phyloP scores from a whole-genome alignment of 2,329 filamentous ascomycete genomes.

The Cladosporium oxysporum region DNA sequence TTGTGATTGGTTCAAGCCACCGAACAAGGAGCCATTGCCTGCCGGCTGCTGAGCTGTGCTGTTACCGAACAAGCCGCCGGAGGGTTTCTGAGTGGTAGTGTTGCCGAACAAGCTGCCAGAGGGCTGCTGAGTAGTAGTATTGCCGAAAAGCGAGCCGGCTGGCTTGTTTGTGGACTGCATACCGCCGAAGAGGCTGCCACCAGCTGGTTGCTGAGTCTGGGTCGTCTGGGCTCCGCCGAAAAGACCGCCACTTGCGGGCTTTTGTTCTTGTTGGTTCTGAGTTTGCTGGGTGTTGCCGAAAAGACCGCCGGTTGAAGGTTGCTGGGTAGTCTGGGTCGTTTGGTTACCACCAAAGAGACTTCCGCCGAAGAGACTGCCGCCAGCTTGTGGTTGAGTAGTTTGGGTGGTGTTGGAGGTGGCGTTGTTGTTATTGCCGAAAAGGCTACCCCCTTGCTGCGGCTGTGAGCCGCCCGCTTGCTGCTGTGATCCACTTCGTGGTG shows the following conservation, averaged over 20 bases:
- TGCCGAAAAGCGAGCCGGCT: constrained; percentile 3
- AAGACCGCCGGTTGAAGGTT: constrained; percentile 30
- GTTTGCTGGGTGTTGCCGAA: constrained; percentile 38
- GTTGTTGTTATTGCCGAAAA: constrained; percentile 31
- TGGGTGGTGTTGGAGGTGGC: constrained; percentile 23
- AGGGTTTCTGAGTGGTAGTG: constrained; percentile 24
- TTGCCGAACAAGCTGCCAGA: constrained; percentile 32
- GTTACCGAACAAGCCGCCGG: constrained; percentile 17
- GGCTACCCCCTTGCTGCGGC: constrained; percentile 24
- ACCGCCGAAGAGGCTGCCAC: constrained; percentile 26
- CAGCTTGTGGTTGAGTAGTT: constrained; percentile 29
- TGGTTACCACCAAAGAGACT: constrained; percentile 33
- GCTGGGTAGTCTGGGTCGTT: constrained; percentile 1
- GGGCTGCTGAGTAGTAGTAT: constrained; percentile 1
- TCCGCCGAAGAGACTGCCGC: constrained; percentile 36
- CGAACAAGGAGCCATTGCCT: constrained; percentile 21
- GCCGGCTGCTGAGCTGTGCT: constrained; percentile 5
- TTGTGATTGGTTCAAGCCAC: constrained; percentile 29
- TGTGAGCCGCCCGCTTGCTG: constrained; percentile 25
- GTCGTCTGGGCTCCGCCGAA: constrained; percentile 21
- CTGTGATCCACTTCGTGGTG: constrained; percentile 19
- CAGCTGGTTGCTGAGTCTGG: constrained; percentile 21
- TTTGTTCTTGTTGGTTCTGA: constrained; percentile 33
- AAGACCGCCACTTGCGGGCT: constrained; percentile 21
- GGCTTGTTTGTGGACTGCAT: constrained; percentile 21